Percentiles rank a stretch among this genome's conserved stretches.
These are phyloP conservation scores for Aspergillus sp. DNA, from an alignment of 2,329 filamentous ascomycete genomes.

Conservation along the genomic window DNA sequence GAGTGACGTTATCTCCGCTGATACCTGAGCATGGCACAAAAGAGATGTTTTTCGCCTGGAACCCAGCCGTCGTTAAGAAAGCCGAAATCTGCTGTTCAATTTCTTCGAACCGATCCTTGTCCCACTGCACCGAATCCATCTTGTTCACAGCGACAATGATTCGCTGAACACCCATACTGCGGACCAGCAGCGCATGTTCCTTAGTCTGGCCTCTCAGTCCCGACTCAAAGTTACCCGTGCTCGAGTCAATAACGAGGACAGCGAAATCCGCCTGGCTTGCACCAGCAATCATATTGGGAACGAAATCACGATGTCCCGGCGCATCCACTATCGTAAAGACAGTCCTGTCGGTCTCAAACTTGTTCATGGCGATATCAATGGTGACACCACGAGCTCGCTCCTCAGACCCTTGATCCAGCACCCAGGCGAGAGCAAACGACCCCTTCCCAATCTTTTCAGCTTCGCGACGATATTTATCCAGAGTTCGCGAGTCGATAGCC, in stretches of 20 bases:
- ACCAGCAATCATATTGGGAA: slow-evolving; percentile 98
- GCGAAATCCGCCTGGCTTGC: slow-evolving; percentile 95
- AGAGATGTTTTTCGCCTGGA: slow-evolving; percentile 73
- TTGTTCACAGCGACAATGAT: slow-evolving; percentile 95
- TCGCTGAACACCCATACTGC: slow-evolving; percentile 85
- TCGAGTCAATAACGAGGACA: slow-evolving; percentile 88
- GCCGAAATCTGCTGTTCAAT: slow-evolving; percentile 79
- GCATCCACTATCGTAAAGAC: slow-evolving; percentile 93
- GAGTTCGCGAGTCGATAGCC: slow-evolving; percentile 79
- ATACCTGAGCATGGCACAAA: slow-evolving; percentile 91
- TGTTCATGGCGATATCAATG: slow-evolving; percentile 92
- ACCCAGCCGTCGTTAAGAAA: slow-evolving; percentile 79
- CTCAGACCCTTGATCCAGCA: slow-evolving; percentile 87
- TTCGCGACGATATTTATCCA: slow-evolving; percentile 85
- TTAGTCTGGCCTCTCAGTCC: slow-evolving; percentile 90
- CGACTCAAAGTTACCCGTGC: slow-evolving; percentile 87
- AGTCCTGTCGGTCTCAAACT: slow-evolving; percentile 85
- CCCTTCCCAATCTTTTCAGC: slow-evolving; percentile 90
- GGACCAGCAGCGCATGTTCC: slow-evolving; percentile 84
- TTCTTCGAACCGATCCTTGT: slow-evolving; percentile 75
- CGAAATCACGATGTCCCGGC: slow-evolving; percentile 91
- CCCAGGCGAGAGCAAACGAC: slow-evolving; percentile 95
- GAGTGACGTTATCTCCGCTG: slow-evolving; percentile 76
- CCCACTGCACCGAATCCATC: slow-evolving; percentile 84
- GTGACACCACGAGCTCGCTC: slow-evolving; percentile 89